Base-by-base conservation (phyloP, 164 flowering plant genomes). In the Stephania yunnanensis region DNA sequence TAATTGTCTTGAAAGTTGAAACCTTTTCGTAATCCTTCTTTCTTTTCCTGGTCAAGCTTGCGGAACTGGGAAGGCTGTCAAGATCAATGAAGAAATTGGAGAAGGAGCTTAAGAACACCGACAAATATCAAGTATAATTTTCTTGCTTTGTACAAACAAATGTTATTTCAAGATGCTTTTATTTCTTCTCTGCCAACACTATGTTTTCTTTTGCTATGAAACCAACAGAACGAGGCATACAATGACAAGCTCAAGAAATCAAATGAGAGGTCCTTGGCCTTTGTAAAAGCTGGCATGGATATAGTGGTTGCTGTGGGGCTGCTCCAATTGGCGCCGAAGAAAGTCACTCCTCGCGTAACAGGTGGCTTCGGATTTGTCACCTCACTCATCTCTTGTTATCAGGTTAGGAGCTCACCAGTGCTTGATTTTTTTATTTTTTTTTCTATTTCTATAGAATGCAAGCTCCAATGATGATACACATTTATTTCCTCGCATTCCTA, bases 381-480 rank as follows among this genome's bases (percentile, higher is more conserved):
- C 82, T 94, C 99, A 31, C 92, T 94, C 71, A 96, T 96, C 74
- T 94, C 99, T 17, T 96, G 98, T 78, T 96, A 96, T 84, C 99
- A 96, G 98, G 99, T 95, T 3, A 46, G n/a, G 7, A 64, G 64
- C 7, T 61, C 66, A 19, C 25, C 20, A 15, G 7, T 58, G 64
- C 64, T 13, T 12, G 22, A 58, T 15, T 42, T 0, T 25, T 25
- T 25, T 42, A 25, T 25, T 25, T 25, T 25, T 25, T 45, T 4
- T 65, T 31, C 66, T 6, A 11, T 52, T 52, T 11, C 44, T 10
- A 53, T 1, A 29, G 46, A 53, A 10, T 45, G 0, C 61, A 69
- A 46, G 13, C 4, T 29, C 58, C 11, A 36, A 36, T 6, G 25
- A 25, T 25, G 25, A 25, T 25, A 25, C 25, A 25, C 25, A 25